Evolutionary conservation across 116 monocot species (phyloP), one percentile per base, ranked within the genome.

Genomic region (Posidonia oceanica): DNA sequence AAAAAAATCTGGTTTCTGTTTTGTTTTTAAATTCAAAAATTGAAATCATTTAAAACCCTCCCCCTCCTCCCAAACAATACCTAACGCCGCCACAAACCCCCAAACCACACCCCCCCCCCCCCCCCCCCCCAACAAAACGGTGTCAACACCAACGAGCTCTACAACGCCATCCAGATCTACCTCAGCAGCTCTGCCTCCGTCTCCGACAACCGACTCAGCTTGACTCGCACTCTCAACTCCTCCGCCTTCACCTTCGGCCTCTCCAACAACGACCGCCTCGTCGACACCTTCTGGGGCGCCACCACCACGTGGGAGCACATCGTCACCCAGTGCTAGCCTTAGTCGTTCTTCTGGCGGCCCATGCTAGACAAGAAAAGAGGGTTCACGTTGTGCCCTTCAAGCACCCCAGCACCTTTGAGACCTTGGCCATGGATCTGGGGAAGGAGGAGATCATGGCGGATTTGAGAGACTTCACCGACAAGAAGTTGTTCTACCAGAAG

Each of bases 371-470:
- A 94, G 79, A 87, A 83, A 76, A 82, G 93, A 13, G 71, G 77
- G n/a, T 94, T 94, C 83, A 81, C 83, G 14, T 89, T 94, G 94
- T 94, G 14, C 94, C 91, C 0, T 94, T 94, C 29, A 29, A 29
- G 29, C 29, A 29, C 29, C 1, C 1, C 1, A 29, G 29, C 29
- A 29, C 29, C 29, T 94, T 94, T 73, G 87, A 83, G 6, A 94
- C 94, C 10, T 71, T 94, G 39, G 94, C 94, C 36, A 83, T 94
- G 83, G 0, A n/a, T n/a, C n/a, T n/a, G n/a, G 60, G 21, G 6
- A 94, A 94, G 29, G 29, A 29, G 29, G 29, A 29, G 29, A 29
- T 29, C 29, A 29, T 29, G 29, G 29, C 29, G 1, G 62, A 66
- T 54, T 72, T 94, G 37, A 41, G 52, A 3, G 87, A 83, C 64